A percentile compares a stretch with the other conserved stretches of the same genome.
Evolutionary conservation across 2,329 filamentous ascomycete genomes (phyloP).

Genomic region (Xylariaceae sp.): DNA sequence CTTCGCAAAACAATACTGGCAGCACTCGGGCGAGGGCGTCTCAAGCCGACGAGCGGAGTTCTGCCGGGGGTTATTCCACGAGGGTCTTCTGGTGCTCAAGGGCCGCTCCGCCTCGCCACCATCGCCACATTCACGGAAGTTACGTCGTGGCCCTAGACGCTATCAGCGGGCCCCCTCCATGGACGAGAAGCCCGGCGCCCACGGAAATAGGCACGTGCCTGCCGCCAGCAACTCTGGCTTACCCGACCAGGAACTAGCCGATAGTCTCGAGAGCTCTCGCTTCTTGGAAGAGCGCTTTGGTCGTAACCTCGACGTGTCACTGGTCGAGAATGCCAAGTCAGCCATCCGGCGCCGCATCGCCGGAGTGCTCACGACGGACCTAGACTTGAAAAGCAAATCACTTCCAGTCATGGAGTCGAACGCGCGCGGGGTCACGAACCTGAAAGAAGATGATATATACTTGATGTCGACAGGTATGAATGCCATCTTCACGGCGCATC

Average conservation of each 20-base stretch:
- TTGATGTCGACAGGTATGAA: constrained; percentile 92
- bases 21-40: constrained; percentile 88
- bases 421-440: constrained; percentile 55
- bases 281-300: constrained; percentile 96
- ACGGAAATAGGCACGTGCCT: constrained; percentile 16
- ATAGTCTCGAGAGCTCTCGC: constrained; percentile 62
- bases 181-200: constrained; percentile 27
- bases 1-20: constrained; percentile 92
- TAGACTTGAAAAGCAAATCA: constrained; percentile 57
- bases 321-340: constrained; percentile 76
- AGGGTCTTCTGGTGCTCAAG: constrained; percentile 53
- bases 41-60: constrained; percentile 91
- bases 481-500: constrained; percentile 85
- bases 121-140: constrained; percentile 32
- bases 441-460: constrained; percentile 84
- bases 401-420: constrained; percentile 46
- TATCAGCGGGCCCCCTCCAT: constrained; percentile 62
- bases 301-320: constrained; percentile 76
- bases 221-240: constrained; percentile 13
- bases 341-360: constrained; percentile 86
- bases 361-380: constrained; percentile 71
- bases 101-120: constrained; percentile 23
- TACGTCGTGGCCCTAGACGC: constrained; percentile 68
- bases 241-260: constrained; percentile 29
- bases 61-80: constrained; percentile 69